Conservation (phyloP, 306 rosid species). For the Rosa persica region DNA sequence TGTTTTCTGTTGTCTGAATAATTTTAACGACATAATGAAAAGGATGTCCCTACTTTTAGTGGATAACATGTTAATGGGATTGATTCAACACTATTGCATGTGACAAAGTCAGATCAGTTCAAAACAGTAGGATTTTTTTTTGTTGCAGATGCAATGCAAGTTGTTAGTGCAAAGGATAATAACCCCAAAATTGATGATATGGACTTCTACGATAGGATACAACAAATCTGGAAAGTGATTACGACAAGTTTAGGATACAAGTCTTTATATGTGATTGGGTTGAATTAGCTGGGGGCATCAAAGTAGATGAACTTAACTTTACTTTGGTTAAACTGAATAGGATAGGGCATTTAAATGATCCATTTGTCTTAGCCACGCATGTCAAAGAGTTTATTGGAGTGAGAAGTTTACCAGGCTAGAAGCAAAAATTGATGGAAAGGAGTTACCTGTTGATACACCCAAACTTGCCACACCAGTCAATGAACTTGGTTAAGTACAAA, state of each 20-base stretch:
- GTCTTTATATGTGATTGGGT: background rate
- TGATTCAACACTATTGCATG: background rate
- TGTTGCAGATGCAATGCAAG: background rate
- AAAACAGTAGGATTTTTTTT: background rate
- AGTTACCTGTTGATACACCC: no score
- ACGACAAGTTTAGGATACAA: background rate
- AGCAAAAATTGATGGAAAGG: no score
- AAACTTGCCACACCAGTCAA: no score
- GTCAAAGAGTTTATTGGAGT: no score
- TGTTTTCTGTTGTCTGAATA: no score
- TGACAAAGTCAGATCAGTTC: background rate
- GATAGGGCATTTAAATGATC: background rate
- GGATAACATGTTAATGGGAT: background rate
- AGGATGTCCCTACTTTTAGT: background rate
- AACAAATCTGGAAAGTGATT: background rate
- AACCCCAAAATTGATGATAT: background rate
- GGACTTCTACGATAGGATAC: background rate
- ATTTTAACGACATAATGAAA: background rate
- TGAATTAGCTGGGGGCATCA: background rate
- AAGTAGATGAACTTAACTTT: background rate
- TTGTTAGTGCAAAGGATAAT: background rate
- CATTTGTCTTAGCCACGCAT: no score
- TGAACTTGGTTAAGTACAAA: no score
- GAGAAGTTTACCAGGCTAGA: no score
- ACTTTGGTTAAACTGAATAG: background rate